phyloP scores from a whole-genome alignment of 768 basidiomycete species.

The Russula lepida region DNA sequence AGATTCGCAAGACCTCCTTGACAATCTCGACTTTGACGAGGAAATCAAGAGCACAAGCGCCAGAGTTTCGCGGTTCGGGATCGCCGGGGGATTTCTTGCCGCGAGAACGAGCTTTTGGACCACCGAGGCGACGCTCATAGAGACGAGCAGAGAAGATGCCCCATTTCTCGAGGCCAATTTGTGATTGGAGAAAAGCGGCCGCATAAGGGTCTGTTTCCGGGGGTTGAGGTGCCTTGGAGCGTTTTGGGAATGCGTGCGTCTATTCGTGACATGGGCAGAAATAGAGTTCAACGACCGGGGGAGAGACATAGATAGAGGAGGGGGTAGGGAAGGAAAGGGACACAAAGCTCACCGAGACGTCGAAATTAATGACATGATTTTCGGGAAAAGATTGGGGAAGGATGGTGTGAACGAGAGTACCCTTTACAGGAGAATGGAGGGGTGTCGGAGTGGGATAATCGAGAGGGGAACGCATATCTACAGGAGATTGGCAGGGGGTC shows the following conservation, averaged over 20 bases:
- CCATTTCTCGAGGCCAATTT: conserved; percentile 38
- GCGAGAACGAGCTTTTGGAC: conserved; percentile 32
- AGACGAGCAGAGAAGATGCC: conserved; percentile 39
- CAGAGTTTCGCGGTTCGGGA: conserved; percentile 25
- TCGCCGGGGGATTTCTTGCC: conserved; percentile 21
- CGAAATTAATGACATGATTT: conserved; percentile 23
- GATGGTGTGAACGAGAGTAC: conserved; percentile 14
- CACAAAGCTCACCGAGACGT: conserved; percentile 19
- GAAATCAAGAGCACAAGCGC: conserved; percentile 42
- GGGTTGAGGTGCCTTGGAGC: conserved; percentile 18
- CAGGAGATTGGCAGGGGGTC: conserved; percentile 21
- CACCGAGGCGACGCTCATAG: conserved; percentile 38
- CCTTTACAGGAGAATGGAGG: conserved; percentile 11
- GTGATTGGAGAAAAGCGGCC: conserved; percentile 38
- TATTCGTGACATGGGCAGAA: conserved; percentile 10
- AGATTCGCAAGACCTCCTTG: conserved; percentile 40
- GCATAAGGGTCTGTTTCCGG: conserved; percentile 33
- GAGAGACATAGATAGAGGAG: background rate
- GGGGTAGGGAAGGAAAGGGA: background rate
- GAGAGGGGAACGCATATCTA: conserved; percentile 18
- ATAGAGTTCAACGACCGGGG: conserved; percentile 8
- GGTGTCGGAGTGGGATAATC: conserved; percentile 17
- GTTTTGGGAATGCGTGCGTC: conserved; percentile 22
- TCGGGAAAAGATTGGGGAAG: conserved; percentile 22
- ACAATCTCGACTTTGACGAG: conserved; percentile 46